phyloP scores from a whole-genome alignment of 192 early-diverging fungal species.

The Blastocladiella britannica region DNA sequence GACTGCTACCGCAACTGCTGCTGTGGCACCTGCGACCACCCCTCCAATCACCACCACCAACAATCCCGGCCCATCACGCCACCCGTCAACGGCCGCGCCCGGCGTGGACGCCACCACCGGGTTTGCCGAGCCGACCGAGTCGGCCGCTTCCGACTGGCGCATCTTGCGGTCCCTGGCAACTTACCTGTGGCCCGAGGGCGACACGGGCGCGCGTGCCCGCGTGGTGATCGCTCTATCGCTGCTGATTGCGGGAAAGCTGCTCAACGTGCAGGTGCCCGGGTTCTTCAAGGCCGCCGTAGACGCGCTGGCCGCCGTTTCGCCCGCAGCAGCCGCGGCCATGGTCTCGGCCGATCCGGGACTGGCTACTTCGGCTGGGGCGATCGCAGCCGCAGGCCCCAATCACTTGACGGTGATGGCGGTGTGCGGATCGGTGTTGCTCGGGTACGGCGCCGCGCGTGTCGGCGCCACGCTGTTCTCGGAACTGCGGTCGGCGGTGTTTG shows the following conservation, averaged over 20 bases:
- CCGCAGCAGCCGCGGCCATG: constrained; percentile 24
- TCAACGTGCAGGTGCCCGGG: constrained; percentile 89
- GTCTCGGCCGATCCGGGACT: constrained; percentile 3
- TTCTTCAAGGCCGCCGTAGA: constrained; percentile 89
- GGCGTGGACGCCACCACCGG: too few relatives aligned
- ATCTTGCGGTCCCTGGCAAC: constrained; percentile 51
- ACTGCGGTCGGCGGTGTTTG: constrained; percentile 83
- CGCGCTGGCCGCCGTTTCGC: constrained; percentile 45
- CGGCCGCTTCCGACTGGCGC: constrained; percentile 28
- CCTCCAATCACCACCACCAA: too few relatives aligned
- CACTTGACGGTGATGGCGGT: constrained; percentile 51
- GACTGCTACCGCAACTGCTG: too few relatives aligned
- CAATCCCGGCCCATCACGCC: too few relatives aligned
- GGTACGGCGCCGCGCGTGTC: constrained; percentile 79
- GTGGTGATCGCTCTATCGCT: constrained; percentile 67
- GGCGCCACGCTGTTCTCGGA: constrained; percentile 66
- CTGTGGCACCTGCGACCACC: too few relatives aligned
- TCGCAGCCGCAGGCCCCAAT: too few relatives aligned
- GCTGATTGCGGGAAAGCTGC: constrained; percentile 59
- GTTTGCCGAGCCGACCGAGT: too few relatives aligned
- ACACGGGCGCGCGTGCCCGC: constrained; percentile 58
- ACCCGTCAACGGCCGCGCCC: too few relatives aligned
- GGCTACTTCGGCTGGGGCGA: too few relatives aligned
- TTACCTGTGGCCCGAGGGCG: constrained; percentile 85
- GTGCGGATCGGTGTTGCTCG: constrained; percentile 78